These are phyloP conservation scores for Nymphaea thermarum DNA, from an alignment of 164 flowering plant genomes.

Conservation along the genomic window DNA sequence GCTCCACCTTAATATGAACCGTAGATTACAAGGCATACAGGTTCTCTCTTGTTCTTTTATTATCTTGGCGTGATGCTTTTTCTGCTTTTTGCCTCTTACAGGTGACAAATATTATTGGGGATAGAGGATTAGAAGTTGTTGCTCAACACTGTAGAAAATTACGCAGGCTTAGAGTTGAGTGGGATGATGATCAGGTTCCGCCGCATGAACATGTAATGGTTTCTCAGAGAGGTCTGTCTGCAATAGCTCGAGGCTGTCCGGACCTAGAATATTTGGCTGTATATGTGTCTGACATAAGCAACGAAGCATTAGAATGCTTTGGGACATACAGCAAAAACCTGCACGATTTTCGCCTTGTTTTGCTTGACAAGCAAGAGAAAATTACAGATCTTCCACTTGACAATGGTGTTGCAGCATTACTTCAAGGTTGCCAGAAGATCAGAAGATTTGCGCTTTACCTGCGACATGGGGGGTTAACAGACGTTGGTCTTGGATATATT, in stretches of 20 bases:
- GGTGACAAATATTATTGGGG: constrained; percentile 55
- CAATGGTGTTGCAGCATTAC: constrained; percentile 54
- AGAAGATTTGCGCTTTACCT: constrained; percentile 63
- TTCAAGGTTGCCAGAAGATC: constrained; percentile 51
- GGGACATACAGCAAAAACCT: constrained; percentile 47
- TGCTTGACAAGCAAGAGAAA: constrained; percentile 45
- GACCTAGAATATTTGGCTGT: constrained; percentile 61
- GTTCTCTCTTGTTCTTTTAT: background rate
- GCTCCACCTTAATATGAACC: too few species aligned
- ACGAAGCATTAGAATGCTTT: constrained; percentile 36
- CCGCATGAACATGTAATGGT: constrained; percentile 61
- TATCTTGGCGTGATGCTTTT: too few species aligned
- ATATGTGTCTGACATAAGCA: constrained; percentile 65
- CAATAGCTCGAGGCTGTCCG: constrained; percentile 52
- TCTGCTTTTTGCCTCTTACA: constrained; percentile 7
- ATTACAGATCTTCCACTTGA: constrained; percentile 73
- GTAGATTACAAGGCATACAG: background rate
- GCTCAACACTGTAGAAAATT: constrained; percentile 30
- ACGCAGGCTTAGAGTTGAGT: constrained; percentile 52
- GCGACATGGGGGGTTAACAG: constrained; percentile 77
- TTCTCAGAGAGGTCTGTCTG: constrained; percentile 57
- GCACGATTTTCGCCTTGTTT: constrained; percentile 60
- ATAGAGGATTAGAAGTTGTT: constrained; percentile 48
- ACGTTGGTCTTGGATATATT: constrained; percentile 64
- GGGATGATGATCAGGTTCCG: constrained; percentile 40